Evolutionary conservation across 2,329 filamentous ascomycete species (phyloP).

Genomic region (Nothopassalora personata): DNA sequence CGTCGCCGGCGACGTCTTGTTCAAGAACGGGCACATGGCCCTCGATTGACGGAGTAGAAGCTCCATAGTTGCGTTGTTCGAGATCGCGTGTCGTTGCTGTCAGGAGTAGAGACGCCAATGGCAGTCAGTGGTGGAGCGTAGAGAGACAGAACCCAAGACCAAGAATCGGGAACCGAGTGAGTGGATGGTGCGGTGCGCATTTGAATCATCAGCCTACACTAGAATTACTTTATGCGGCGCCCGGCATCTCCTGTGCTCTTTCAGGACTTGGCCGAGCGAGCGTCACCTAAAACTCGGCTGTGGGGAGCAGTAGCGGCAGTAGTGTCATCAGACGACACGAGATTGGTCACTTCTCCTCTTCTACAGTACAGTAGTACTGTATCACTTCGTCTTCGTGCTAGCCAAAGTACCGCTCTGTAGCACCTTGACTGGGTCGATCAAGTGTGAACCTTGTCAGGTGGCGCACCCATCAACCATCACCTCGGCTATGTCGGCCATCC

Average conservation of each 20-base stretch:
- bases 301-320: conserved; percentile 1
- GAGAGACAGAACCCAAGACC: neutral
- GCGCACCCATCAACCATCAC: neutral
- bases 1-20: conserved; percentile 85
- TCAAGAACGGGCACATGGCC: conserved; percentile 95
- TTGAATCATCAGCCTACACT: conserved; percentile 3
- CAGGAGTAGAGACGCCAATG: neutral
- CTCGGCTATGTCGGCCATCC: neutral
- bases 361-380: no score
- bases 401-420: neutral
- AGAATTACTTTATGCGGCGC: neutral
- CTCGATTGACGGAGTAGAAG: conserved; percentile 90
- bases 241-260: neutral
- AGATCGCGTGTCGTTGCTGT: neutral
- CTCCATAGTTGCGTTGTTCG: conserved; percentile 62
- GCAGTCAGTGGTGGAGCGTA: neutral
- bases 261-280: neutral
- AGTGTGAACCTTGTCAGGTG: neutral
- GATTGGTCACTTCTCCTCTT: neutral
- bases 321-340: neutral
- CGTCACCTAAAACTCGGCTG: neutral
- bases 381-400: neutral
- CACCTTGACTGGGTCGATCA: neutral
- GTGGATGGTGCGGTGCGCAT: neutral
- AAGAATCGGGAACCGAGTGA: neutral